Percentiles rank a stretch among this genome's conserved stretches.
phyloP scores from a whole-genome alignment of 1,139 yeast genomes.

The Barnettozyma hawaiiensis region DNA sequence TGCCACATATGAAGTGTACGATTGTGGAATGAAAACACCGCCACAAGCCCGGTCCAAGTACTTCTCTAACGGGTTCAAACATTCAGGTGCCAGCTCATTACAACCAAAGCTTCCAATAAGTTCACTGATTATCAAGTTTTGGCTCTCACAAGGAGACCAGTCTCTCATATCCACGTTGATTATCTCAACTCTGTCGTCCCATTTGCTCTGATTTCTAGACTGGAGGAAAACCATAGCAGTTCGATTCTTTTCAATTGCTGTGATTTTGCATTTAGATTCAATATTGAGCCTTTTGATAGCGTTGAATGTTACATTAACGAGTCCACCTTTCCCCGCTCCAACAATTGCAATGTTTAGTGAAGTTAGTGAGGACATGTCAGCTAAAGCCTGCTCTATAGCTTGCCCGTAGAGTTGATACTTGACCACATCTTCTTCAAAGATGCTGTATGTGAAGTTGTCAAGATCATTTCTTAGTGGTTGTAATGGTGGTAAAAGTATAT shows the following conservation, averaged over 20 bases:
- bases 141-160: conserved; percentile 35
- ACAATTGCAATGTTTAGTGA: conserved; percentile 47
- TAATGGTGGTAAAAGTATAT: conserved; percentile 49
- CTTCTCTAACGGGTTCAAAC: conserved; percentile 37
- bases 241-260: conserved; percentile 69
- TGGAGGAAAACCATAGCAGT: conserved; percentile 48
- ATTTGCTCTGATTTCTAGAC: conserved; percentile 36
- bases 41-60: conserved; percentile 22
- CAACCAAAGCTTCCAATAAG: conserved; percentile 88
- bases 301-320: conserved; percentile 48
- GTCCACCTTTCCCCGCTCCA: conserved; percentile 88
- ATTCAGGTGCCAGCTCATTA: conserved; percentile 85
- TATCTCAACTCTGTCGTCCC: conserved; percentile 46
- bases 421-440: conserved; percentile 61
- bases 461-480: conserved; percentile 63
- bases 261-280: conserved; percentile 32
- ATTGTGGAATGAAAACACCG: conserved; percentile 54
- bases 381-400: conserved; percentile 59
- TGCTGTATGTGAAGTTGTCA: conserved; percentile 52
- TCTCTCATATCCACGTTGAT: conserved; percentile 52
- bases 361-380: conserved; percentile 27
- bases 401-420: conserved; percentile 64
- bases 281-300: conserved; percentile 34
- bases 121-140: conserved; percentile 69
- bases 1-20: conserved; percentile 53